Evolutionary conservation across 2,329 filamentous ascomycete species (phyloP).

Genomic region (Colletotrichum eleusines): DNA sequence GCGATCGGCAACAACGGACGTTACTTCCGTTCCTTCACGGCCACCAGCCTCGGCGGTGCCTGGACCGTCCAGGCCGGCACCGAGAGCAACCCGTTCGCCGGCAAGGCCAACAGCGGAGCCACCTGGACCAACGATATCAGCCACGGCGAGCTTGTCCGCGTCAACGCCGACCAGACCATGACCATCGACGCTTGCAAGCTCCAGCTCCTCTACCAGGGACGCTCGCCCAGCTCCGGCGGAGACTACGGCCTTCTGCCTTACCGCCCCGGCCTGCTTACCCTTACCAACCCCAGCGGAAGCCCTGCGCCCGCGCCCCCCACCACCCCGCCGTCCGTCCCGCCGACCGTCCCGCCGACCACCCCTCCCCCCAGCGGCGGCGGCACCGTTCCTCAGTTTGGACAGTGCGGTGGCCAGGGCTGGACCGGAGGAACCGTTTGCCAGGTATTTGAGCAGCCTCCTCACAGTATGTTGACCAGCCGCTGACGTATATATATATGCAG

Average conservation of each 20-base stretch:
- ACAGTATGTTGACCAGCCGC: not conserved
- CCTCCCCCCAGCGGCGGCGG: conserved; percentile 7
- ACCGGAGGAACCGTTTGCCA: not conserved
- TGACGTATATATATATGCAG: not conserved
- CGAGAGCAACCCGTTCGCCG: conserved; percentile 71
- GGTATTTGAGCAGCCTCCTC: not conserved
- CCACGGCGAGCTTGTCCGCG: conserved; percentile 72
- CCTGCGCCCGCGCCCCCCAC: not conserved
- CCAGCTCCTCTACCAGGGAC: conserved; percentile 73
- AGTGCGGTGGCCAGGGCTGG: not conserved
- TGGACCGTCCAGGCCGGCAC: conserved; percentile 70
- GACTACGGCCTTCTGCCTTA: conserved; percentile 1
- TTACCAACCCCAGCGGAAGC: not conserved
- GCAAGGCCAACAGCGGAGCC: conserved; percentile 73
- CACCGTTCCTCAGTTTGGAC: not conserved
- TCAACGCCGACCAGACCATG: conserved; percentile 70
- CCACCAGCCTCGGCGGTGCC: conserved; percentile 64
- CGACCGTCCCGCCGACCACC: not conserved
- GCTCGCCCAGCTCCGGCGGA: conserved; percentile 50
- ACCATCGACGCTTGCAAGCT: conserved; percentile 73
- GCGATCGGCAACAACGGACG: not conserved
- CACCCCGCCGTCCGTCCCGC: not conserved
- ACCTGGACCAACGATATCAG: conserved; percentile 76
- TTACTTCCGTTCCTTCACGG: conserved; percentile 73
- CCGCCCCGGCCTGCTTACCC: not conserved